A percentile compares a stretch with the other conserved stretches of the same genome.
Conservation (phyloP, 345 rosid genomes). For the Eucalyptus microcorys region DNA sequence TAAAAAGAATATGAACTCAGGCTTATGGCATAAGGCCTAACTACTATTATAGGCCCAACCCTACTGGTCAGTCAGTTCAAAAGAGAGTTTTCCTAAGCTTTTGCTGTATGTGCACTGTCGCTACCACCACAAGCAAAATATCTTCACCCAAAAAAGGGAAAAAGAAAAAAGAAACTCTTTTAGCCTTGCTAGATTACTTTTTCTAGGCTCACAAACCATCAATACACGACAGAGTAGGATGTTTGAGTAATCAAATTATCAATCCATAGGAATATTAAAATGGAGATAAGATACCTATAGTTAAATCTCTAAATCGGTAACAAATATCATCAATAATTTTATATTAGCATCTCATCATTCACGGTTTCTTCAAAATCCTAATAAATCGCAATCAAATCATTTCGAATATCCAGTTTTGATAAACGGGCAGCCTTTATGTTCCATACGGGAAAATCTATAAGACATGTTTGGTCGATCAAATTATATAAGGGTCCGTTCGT, state of each 20-base stretch:
- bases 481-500: no score
- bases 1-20: neutral
- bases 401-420: neutral
- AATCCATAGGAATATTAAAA: neutral
- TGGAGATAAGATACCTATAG: neutral
- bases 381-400: rapidly evolving
- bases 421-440: rapidly evolving
- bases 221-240: neutral
- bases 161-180: neutral
- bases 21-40: neutral
- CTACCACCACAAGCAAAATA: neutral
- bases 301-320: neutral
- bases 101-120: neutral
- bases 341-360: neutral
- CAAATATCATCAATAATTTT: neutral
- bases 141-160: neutral
- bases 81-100: neutral
- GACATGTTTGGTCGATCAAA: rapidly evolving
- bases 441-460: rapidly evolving
- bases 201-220: neutral
- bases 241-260: neutral
- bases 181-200: neutral
- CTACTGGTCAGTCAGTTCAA: neutral
- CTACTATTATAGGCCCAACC: neutral
- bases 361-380: rapidly evolving